Percentiles rank a stretch among this genome's conserved stretches.
Evolutionary conservation across 2,329 filamentous ascomycete genomes (phyloP).

Genomic region (Teratosphaeria epicoccoides): DNA sequence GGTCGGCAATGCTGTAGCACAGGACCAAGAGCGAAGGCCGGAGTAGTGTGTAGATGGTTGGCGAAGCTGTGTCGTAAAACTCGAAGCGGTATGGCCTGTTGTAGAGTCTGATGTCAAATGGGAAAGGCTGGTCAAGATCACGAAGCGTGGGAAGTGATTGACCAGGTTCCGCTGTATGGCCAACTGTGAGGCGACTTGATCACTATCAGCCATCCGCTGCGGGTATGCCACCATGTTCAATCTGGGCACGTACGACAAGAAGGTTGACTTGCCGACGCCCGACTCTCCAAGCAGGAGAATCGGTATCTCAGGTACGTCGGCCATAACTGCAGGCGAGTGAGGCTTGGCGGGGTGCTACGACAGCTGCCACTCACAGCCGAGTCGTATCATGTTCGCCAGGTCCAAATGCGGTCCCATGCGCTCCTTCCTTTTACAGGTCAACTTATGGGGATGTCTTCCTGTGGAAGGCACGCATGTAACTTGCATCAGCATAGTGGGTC

Average conservation of each 20-base stretch:
- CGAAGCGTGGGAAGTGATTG: constrained; percentile 33
- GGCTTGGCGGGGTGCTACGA: neutral
- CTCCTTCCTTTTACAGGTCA: neutral
- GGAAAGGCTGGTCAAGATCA: constrained; percentile 48
- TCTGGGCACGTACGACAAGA: constrained; percentile 48
- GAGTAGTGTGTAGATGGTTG: constrained; percentile 47
- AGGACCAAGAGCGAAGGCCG: constrained; percentile 46
- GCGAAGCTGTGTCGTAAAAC: constrained; percentile 47
- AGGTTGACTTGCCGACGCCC: constrained; percentile 52
- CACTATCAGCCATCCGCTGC: neutral
- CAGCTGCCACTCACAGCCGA: neutral
- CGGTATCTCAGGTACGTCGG: constrained; percentile 25
- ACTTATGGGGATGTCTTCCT: neutral
- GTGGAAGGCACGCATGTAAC: no score
- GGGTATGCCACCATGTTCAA: neutral
- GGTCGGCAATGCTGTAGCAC: constrained; percentile 48
- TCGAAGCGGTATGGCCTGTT: constrained; percentile 44
- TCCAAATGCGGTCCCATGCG: neutral
- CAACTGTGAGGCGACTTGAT: constrained; percentile 18
- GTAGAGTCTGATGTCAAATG: constrained; percentile 49
- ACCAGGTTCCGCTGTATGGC: constrained; percentile 18
- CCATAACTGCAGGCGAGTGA: neutral
- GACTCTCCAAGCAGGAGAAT: constrained; percentile 50
- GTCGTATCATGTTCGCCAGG: neutral
- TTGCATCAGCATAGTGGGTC: no score